These are phyloP conservation scores for Leavenworthia alabamica DNA, from an alignment of 345 rosid species.

Conservation along the genomic window DNA sequence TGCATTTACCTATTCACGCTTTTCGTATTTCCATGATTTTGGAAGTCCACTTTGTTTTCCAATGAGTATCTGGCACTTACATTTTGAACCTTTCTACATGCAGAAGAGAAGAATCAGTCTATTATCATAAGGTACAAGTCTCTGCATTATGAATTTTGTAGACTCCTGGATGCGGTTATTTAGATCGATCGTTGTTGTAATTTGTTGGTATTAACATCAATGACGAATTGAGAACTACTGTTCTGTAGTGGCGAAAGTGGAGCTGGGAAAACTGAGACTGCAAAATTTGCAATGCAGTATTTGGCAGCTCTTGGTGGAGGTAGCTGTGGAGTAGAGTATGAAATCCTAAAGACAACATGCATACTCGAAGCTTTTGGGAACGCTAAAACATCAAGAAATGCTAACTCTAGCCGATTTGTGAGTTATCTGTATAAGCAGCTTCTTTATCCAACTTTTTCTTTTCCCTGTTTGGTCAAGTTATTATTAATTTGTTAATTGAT, in stretches of 20 bases:
- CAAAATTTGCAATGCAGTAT: slow-evolving; percentile 83
- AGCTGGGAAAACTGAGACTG: slow-evolving; percentile 97
- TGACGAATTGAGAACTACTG: background rate
- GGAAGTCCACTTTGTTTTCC: background rate
- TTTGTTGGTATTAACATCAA: background rate
- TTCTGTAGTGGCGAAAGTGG: slow-evolving; percentile 94
- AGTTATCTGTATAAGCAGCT: slow-evolving; percentile 27
- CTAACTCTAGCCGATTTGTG: slow-evolving; percentile 93
- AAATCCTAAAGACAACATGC: slow-evolving; percentile 57
- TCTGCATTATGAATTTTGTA: background rate
- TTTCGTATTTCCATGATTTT: slow-evolving; percentile 5
- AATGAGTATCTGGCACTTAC: slow-evolving; percentile 12
- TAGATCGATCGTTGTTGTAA: background rate
- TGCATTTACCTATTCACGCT: background rate
- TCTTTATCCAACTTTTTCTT: background rate
- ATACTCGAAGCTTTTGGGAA: slow-evolving; percentile 98
- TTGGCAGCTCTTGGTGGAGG: slow-evolving; percentile 87
- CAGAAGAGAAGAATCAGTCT: slow-evolving; percentile 85
- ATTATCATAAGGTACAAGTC: slow-evolving; percentile 73
- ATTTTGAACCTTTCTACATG: slow-evolving; percentile 22
- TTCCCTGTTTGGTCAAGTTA: background rate
- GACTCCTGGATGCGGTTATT: background rate
- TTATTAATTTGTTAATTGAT: background rate
- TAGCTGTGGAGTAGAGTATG: slow-evolving; percentile 55
- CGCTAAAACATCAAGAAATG: slow-evolving; percentile 85